Evolutionary conservation across 257 asterid genomes (phyloP).

Genomic region (Salvia miltiorrhiza): DNA sequence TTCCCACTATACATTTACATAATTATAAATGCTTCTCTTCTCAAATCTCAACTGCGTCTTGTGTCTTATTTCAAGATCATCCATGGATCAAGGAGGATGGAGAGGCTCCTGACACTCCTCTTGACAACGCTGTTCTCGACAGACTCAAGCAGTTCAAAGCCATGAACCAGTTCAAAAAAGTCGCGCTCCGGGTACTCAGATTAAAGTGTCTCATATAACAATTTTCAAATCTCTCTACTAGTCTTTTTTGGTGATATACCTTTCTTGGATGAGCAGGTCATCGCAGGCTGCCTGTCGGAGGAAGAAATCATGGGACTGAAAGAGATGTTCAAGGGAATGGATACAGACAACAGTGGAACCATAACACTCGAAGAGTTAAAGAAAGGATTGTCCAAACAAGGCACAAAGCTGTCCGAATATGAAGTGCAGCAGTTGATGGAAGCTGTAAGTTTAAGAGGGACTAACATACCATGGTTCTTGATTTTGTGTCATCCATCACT

Average conservation of each 20-base stretch:
- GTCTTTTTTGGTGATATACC: neutral
- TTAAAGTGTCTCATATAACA: neutral
- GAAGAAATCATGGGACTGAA: slow-evolving; percentile 68
- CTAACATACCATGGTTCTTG: neutral
- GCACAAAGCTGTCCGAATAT: slow-evolving; percentile 54
- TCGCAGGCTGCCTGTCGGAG: slow-evolving; percentile 63
- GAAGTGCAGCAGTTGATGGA: slow-evolving; percentile 66
- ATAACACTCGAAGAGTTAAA: slow-evolving; percentile 66
- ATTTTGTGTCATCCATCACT: neutral
- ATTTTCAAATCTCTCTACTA: no score
- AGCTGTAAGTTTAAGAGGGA: slow-evolving; percentile 49
- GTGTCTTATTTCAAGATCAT: slow-evolving; percentile 37
- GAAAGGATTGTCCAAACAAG: slow-evolving; percentile 58
- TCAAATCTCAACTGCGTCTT: neutral
- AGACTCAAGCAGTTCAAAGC: slow-evolving; percentile 61
- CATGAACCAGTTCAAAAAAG: slow-evolving; percentile 68
- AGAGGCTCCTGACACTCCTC: slow-evolving; percentile 64
- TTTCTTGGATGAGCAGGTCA: slow-evolving; percentile 36
- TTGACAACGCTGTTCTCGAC: slow-evolving; percentile 51
- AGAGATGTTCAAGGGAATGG: slow-evolving; percentile 69
- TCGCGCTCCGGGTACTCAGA: slow-evolving; percentile 47
- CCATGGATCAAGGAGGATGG: slow-evolving; percentile 79
- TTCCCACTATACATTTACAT: no score
- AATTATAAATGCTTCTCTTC: no score
- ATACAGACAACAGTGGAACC: slow-evolving; percentile 60